A percentile compares a stretch with the other conserved stretches of the same genome.
Evolutionary conservation across 2,329 filamentous ascomycete species (phyloP).

Genomic region (Dactylellina cionopaga): DNA sequence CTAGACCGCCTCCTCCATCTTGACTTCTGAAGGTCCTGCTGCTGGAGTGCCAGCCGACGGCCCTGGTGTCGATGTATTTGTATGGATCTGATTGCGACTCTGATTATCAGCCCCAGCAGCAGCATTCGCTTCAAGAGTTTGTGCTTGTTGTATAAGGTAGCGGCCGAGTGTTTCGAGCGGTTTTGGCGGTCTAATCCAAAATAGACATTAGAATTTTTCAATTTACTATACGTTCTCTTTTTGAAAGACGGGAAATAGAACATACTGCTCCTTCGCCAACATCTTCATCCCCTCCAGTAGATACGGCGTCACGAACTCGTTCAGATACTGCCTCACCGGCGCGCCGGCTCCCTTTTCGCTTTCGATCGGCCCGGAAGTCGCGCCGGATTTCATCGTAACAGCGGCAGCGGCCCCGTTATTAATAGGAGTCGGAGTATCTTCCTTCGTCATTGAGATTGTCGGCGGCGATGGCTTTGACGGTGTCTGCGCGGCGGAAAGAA

Average conservation of each 20-base stretch:
- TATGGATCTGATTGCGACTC: background rate
- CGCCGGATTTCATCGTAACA: background rate
- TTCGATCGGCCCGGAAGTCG: background rate
- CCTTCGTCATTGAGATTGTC: constrained; percentile 39
- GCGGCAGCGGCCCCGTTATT: background rate
- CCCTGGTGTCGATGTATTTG: background rate
- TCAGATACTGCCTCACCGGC: constrained; percentile 56
- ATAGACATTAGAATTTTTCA: too few species aligned
- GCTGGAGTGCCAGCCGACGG: constrained; percentile 16
- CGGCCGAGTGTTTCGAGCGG: constrained; percentile 36
- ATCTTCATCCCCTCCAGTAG: constrained; percentile 58
- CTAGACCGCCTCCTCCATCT: constrained; percentile 51
- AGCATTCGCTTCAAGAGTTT: constrained; percentile 20
- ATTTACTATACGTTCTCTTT: background rate
- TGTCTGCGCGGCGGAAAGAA: constrained; percentile 39
- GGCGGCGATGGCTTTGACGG: constrained; percentile 46
- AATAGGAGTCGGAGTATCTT: constrained; percentile 7
- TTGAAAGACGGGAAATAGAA: background rate
- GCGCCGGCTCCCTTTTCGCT: constrained; percentile 52
- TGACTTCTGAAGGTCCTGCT: constrained; percentile 35
- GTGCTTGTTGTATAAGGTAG: constrained; percentile 33
- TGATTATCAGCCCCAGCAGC: background rate
- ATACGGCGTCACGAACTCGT: constrained; percentile 57
- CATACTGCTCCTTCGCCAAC: constrained; percentile 56
- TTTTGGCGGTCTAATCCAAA: constrained; percentile 34